Percentiles rank a stretch among this genome's conserved stretches.
Evolutionary conservation across 2,329 filamentous ascomycete genomes (phyloP).

Genomic region (Venturia carpophila): DNA sequence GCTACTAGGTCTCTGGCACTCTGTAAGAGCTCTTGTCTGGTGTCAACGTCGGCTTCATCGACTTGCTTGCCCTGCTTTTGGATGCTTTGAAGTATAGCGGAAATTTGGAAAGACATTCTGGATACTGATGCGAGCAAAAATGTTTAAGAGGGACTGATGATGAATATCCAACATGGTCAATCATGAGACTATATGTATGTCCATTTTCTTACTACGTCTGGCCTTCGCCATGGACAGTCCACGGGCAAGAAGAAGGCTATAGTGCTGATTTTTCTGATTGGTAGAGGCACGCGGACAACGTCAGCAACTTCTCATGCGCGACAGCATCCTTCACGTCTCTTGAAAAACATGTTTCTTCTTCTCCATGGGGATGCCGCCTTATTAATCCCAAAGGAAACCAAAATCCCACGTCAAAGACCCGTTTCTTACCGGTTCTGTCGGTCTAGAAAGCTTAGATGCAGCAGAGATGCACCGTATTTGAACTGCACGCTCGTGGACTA

Average conservation of each 20-base stretch:
- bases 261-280: background rate
- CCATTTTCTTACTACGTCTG: background rate
- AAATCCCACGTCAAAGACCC: slow-evolving; percentile 21
- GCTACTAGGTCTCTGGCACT: background rate
- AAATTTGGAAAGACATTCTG: slow-evolving; percentile 3
- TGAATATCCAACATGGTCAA: background rate
- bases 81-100: background rate
- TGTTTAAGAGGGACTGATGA: background rate
- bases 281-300: background rate
- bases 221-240: background rate
- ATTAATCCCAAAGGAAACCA: background rate
- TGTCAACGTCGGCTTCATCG: background rate
- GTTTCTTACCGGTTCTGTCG: slow-evolving; percentile 27
- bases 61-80: background rate
- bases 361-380: background rate
- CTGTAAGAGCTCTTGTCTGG: background rate
- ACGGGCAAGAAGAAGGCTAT: background rate
- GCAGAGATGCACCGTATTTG: slow-evolving; percentile 25
- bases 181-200: background rate
- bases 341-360: background rate
- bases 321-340: background rate
- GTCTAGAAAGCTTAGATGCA: slow-evolving; percentile 27
- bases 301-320: background rate
- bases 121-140: background rate
- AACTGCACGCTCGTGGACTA: slow-evolving; percentile 25